Conservation (phyloP, 768 basidiomycete species). For the Aureoboletus auriporus region DNA sequence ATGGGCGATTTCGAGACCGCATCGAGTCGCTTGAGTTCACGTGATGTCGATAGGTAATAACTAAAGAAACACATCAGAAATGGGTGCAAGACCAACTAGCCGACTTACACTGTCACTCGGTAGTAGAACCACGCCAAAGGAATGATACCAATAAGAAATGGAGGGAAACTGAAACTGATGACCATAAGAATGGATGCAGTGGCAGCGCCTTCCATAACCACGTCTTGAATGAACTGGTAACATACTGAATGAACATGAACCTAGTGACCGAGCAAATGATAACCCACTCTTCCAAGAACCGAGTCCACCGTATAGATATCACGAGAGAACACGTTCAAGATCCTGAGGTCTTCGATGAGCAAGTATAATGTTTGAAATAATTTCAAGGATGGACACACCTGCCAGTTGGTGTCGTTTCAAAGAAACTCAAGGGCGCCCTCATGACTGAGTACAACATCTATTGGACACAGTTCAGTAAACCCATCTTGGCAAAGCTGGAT, state of each 20-base stretch:
- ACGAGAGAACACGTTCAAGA: slow-evolving; percentile 87
- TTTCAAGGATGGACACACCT: slow-evolving; percentile 40
- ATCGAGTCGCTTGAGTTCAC: too few relatives aligned
- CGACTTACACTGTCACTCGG: too few relatives aligned
- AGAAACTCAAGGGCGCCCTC: slow-evolving; percentile 81
- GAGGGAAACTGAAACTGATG: too few relatives aligned
- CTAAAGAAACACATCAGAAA: too few relatives aligned
- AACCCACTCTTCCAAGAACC: slow-evolving; percentile 58
- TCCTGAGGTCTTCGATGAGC: slow-evolving; percentile 40
- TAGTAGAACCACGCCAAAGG: too few relatives aligned
- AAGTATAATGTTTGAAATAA: neutral
- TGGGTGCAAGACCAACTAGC: too few relatives aligned
- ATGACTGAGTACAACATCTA: slow-evolving; percentile 81
- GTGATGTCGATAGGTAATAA: too few relatives aligned
- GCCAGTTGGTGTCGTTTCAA: slow-evolving; percentile 85
- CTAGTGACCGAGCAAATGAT: fast-evolving
- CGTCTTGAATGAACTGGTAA: too few relatives aligned
- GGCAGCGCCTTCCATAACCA: too few relatives aligned
- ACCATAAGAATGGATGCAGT: too few relatives aligned
- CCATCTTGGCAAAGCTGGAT: neutral
- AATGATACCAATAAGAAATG: too few relatives aligned
- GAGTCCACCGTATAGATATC: slow-evolving; percentile 88
- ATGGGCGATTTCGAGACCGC: too few relatives aligned
- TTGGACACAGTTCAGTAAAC: neutral
- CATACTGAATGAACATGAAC: neutral